Conservation (phyloP, 1,139 yeast genomes). For the Lodderomyces elongisporus region DNA sequence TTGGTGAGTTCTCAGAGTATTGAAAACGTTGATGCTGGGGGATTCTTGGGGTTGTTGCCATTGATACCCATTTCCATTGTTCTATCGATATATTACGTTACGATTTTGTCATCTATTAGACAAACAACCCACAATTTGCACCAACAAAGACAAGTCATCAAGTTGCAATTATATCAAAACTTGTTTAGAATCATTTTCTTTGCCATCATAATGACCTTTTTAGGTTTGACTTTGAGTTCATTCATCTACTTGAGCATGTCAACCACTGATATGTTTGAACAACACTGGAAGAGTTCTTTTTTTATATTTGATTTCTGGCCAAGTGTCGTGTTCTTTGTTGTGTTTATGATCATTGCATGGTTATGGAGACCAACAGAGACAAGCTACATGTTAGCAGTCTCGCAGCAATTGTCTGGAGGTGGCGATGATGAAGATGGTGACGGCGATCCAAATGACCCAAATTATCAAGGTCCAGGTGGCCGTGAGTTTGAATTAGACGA, state of each 20-base stretch:
- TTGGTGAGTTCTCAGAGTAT: conserved; percentile 17
- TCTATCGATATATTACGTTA: conserved; percentile 66
- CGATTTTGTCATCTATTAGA: conserved; percentile 69
- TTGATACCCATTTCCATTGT: conserved; percentile 69
- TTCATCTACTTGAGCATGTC: conserved; percentile 72
- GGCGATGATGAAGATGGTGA: conserved; percentile 46
- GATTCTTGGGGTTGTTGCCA: conserved; percentile 33
- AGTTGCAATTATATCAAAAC: conserved; percentile 77
- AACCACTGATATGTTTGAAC: conserved; percentile 70
- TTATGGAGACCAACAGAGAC: conserved; percentile 98
- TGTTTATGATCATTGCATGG: conserved; percentile 80
- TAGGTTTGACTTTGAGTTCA: conserved; percentile 66
- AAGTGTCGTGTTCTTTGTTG: conserved; percentile 76
- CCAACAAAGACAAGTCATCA: conserved; percentile 87
- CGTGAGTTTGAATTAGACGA: conserved; percentile 74
- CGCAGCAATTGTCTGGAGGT: conserved; percentile 85
- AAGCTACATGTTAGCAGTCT: conserved; percentile 89
- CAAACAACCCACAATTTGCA: conserved; percentile 68
- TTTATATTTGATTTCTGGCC: conserved; percentile 95
- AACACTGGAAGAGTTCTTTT: conserved; percentile 89
- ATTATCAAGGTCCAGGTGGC: conserved; percentile 28
- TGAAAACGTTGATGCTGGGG: conserved; percentile 19
- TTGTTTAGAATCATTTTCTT: conserved; percentile 70
- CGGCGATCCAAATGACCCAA: conserved; percentile 40
- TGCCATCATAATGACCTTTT: conserved; percentile 48